Evolutionary conservation across 2,329 filamentous ascomycete species (phyloP), one percentile per base, ranked within the genome.

Genomic region (Blastomyces parvus): DNA sequence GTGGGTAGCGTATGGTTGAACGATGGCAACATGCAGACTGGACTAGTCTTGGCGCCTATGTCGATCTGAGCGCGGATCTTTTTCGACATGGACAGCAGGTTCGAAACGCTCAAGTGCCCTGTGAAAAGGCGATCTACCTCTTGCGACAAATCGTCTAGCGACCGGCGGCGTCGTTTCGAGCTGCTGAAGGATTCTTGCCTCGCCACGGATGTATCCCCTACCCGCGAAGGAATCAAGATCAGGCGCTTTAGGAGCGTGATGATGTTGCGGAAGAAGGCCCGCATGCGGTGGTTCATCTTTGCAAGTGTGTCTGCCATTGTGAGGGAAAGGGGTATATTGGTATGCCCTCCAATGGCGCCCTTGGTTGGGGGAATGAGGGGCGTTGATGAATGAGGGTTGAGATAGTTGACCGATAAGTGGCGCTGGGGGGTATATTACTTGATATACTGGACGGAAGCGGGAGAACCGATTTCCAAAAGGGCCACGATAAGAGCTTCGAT

Each of bases 21-120:
- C 5, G 85, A 87, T 2, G 85, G 85, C 62, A 87, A 76, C 85
- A 88, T 87, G 74, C 82, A 85, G 64, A 83, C 81, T 30, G 83
- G 79, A 71, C 82, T 85, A 52, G 78, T 75, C 67, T 82, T 78
- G 38, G 86, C 74, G 67, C 81, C 82, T 60, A 80, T 76, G 60
- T 76, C 74, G 68, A 86, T 85, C 67, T 86, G 83, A 30, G 76
- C 74, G 36, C 75, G 76, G 48, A 80, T 76, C 66, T 74, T 73
- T 53, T 75, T 71, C 3, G 78, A 79, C 77, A 80, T 80, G 61
- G 69, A 68, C 55, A 75, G 61, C 76, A 80, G 75, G 55, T 73
- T 74, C 52, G 65, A 66, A 30, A 71, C 69, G 19, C 72, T 69
- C 33, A 78, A 66, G 19, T 76, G 76, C 2, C 71, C 67, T 7